These are phyloP conservation scores for Cystobasidium sp. DNA, from an alignment of 1,284 basidiomycete species.

Conservation along the genomic window DNA sequence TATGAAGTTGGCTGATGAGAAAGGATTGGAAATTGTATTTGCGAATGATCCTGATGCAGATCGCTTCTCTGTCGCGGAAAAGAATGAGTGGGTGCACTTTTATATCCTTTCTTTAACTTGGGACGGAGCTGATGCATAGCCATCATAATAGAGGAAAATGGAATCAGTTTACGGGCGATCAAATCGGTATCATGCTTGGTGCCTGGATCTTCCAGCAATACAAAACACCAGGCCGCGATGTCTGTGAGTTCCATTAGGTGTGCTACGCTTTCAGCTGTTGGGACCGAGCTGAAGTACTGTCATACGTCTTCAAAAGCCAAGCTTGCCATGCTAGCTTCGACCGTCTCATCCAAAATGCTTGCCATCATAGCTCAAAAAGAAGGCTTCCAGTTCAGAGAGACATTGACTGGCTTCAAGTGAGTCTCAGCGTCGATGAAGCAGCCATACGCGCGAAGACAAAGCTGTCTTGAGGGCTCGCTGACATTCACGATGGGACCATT, in stretches of 20 bases:
- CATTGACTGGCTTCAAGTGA: constrained; percentile 69
- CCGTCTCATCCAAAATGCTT: constrained; percentile 85
- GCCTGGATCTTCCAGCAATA: constrained; percentile 66
- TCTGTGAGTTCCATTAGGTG: constrained; percentile 58
- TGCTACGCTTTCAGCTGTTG: neutral
- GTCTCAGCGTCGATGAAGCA: neutral
- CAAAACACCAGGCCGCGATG: constrained; percentile 65
- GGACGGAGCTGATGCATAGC: neutral
- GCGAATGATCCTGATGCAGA: constrained; percentile 87
- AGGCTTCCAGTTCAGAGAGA: constrained; percentile 79
- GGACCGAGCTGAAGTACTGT: neutral
- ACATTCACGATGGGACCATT: neutral
- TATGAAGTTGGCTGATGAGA: constrained; percentile 64
- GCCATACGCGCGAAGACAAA: no score
- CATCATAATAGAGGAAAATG: constrained; percentile 63
- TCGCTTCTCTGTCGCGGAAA: constrained; percentile 79
- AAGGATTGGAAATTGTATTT: constrained; percentile 67
- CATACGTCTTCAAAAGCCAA: constrained; percentile 59
- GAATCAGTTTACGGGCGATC: constrained; percentile 79
- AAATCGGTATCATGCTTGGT: constrained; percentile 77
- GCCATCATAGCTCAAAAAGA: constrained; percentile 72
- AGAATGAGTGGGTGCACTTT: constrained; percentile 58
- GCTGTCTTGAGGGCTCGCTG: no score
- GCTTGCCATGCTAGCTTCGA: constrained; percentile 80
- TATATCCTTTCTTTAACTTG: neutral